Evolutionary conservation across 352 stramenopile species (phyloP), one percentile per base, ranked within the genome.

Genomic region (Phytophthora multivora): DNA sequence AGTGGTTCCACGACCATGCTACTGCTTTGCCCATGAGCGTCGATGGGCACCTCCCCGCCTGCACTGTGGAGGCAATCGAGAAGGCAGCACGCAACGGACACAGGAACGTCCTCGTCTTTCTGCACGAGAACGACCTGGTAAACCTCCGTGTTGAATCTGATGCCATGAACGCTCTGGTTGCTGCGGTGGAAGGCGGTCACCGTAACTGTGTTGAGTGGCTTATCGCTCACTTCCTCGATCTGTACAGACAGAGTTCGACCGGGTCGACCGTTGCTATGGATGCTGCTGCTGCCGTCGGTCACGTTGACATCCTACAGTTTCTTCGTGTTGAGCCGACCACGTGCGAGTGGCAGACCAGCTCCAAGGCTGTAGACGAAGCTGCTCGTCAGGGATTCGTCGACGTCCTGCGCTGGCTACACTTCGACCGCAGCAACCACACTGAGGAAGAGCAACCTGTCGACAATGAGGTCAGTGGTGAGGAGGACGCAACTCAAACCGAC

Each of bases 81-180:
- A 89, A 89, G 48, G 82, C 82, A 2, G 82, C 82, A 15, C 69
- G 78, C 45, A 89, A 89, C 40, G 82, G 82, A 35, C 82, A 91
- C 71, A 77, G 59, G 33, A 58, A 79, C 13, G 78, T 88, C 3
- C 63, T 91, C 10, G 59, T 68, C 11, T 89, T 84, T 55, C 69
- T 91, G 19, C 62, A 77, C 48, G 73, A 80, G 23, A 78, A 89
- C 35, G 69, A 86, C 21, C 62, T 89, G 41, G 79, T 88, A 16
- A 70, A 58, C 10, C 51, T 82, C n/a, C 71, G 63, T 1, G 59
- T 68, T 23, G 71, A 79, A 30, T 69, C 73, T 10, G 70, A 75
- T n/a, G 79, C 79, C 9, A 74, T 89, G 59, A 84, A 79, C 47
- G 79, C 77, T 30, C 64, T 90, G 16, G 73, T 75, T 3, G 81